Evolutionary conservation across 2,329 filamentous ascomycete species (phyloP), one percentile per base, ranked within the genome.

Genomic region (Ophiostoma australiae): DNA sequence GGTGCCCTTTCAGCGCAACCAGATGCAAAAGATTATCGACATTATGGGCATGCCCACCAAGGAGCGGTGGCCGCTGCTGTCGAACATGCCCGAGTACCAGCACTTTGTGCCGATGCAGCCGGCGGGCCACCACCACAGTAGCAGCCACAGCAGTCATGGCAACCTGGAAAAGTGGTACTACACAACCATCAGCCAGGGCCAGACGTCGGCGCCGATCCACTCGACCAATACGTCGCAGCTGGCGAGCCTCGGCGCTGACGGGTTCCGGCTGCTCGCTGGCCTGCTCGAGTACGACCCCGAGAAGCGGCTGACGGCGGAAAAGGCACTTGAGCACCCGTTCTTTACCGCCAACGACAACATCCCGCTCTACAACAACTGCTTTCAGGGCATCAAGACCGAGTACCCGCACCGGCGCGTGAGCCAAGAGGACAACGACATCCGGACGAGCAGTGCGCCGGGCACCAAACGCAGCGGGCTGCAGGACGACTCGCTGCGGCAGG

Each of bases 11-110:
- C 95, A 99, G 80, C 88, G 94, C 17, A 97, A 97, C 77, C 95
- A 99, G 81, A 98, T 99, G 94, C 93, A 95, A 78, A 97, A 97
- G 81, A 99, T 99, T 76, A 92, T 97, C 52, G 95, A 99, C 78
- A 93, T 99, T 73, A 90, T 99, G 83, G 95, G 95, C 39, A 82
- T 97, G 74, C 95, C 95, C 0, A 92, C 87, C 7, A 94, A 94
- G 76, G 92, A 97, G 68, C 87, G 89, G 35, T 99, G 95, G 95
- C 92, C 94, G 0, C 85, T 94, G 37, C 82, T 99, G 1, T 83
- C 88, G 1, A 87, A 90, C 55, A 97, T 97, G 91, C 93, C 93
- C 0, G 95, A 99, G 80, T 97, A 91, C 77, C 81, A 81, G 52
- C 91, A 95, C 74, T 84, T 97, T 6, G 81, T 79, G 67, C 84